Percentiles rank a stretch among this genome's conserved stretches.
These are phyloP conservation scores for Medicago lupulina DNA, from an alignment of 306 rosid genomes.

Conservation along the genomic window DNA sequence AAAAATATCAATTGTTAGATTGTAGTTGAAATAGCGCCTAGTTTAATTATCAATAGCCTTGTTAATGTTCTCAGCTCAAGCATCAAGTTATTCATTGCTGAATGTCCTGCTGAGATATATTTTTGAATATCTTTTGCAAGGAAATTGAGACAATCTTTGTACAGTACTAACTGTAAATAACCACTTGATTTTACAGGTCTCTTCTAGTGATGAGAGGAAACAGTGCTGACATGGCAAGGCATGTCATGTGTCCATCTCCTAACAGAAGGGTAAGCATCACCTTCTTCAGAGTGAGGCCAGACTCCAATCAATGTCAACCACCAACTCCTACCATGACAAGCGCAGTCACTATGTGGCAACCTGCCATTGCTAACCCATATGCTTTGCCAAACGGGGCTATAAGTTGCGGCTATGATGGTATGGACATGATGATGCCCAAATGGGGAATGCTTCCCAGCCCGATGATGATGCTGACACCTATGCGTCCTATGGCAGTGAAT, in stretches of 20 bases:
- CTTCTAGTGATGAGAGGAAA: conserved; percentile 96
- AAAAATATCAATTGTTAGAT: conserved; percentile 32
- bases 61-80: conserved; percentile 22
- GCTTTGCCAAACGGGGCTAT: conserved; percentile 64
- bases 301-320: conserved; percentile 68
- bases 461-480: conserved; percentile 77
- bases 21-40: conserved; percentile 30
- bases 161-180: background rate
- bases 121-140: conserved; percentile 16
- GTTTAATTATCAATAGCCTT: conserved; percentile 21
- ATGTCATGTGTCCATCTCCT: conserved; percentile 94
- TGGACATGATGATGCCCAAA: conserved; percentile 78
- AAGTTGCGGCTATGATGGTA: conserved; percentile 58
- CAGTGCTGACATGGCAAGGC: conserved; percentile 97
- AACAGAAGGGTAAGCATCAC: conserved; percentile 79
- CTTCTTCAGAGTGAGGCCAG: conserved; percentile 80
- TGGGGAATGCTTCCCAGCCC: conserved; percentile 85
- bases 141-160: conserved; percentile 13
- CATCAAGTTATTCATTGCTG: conserved; percentile 21
- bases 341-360: conserved; percentile 79
- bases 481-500: conserved; percentile 67
- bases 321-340: conserved; percentile 55
- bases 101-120: conserved; percentile 17
- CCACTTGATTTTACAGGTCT: conserved; percentile 59
- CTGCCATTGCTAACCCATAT: conserved; percentile 58